Conservation (phyloP, 2,329 filamentous ascomycete genomes). For the Hypoxylon sp. region DNA sequence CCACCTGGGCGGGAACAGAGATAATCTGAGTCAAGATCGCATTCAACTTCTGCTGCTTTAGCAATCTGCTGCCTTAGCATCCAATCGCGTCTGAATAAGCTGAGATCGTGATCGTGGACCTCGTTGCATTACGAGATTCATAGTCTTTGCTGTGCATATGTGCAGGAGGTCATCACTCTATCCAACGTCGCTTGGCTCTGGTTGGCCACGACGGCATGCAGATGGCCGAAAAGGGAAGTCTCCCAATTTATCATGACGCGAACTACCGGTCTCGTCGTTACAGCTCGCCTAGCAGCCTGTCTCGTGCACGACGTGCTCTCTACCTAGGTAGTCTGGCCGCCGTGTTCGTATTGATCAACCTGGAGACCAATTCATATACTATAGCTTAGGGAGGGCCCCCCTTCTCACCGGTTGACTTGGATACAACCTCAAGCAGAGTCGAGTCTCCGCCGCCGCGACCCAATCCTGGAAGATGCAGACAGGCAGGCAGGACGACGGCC, state of each 20-base stretch:
- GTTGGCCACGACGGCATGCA: constrained; percentile 41
- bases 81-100: constrained; percentile 17
- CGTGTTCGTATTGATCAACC: constrained; percentile 24
- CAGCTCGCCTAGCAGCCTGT: constrained; percentile 15
- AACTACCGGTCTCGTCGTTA: constrained; percentile 30
- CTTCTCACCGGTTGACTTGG: constrained; percentile 24
- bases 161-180: constrained; percentile 29
- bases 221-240: constrained; percentile 40
- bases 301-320: constrained; percentile 15
- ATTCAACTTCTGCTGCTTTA: constrained; percentile 2
- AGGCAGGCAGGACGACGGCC: constrained; percentile 8
- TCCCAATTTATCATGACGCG: constrained; percentile 28
- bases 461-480: constrained; percentile 24
- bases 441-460: constrained; percentile 15
- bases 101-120: constrained; percentile 23
- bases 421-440: constrained; percentile 30
- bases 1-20: constrained; percentile 5
- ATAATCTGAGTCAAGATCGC: constrained; percentile 6
- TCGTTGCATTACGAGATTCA: constrained; percentile 30
- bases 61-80: constrained; percentile 1
- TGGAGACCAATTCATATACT: constrained; percentile 24
- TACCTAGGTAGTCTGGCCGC: constrained; percentile 22
- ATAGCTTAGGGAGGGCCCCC: constrained; percentile 27
- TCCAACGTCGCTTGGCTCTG: constrained; percentile 31
- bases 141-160: constrained; percentile 10